Evolutionary conservation across 192 early-diverging fungal species (phyloP), one percentile per base, ranked within the genome.

Genomic region (Entomortierella chlamydospora): DNA sequence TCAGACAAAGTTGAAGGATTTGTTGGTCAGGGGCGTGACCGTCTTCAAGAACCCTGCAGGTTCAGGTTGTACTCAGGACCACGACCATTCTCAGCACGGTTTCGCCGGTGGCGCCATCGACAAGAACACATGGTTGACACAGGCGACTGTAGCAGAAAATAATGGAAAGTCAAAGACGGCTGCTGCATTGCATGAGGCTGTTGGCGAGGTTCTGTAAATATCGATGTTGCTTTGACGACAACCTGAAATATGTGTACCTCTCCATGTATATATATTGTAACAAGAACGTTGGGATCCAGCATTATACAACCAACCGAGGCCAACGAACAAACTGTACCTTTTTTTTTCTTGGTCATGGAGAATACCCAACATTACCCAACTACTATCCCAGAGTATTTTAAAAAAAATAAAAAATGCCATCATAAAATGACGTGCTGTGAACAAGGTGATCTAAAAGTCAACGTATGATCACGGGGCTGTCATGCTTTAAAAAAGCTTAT

Each of bases 31-130:
- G 17, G 76, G 76, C 23, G 50, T 79, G 34, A 66, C 63, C 22
- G 68, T 70, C 11, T 79, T 79, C 76, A 79, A 70, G 76, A 79
- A 79, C 68, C 76, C 76, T 50, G 68, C 67, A n/a, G 76, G 62
- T 39, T 22, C 61, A 2, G 26, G 33, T 17, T 70, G 76, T 51
- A 79, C 68, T 28, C 51, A 61, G 28, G 56, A 67, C 58, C 72
- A 74, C 22, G 72, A 74, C 39, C 72, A 74, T 41, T 74, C 72
- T 0, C 63, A 65, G 26, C 72, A 74, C 52, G 68, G 67, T 28
- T 28, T 79, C 42, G 45, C 47, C 10, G 53, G 64, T 34, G 55
- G 41, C 17, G 33, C 76, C 23, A 23, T 79, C 20, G 57, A 57
- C 31, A 70, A 70, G 63, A 39, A 62, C 15, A 47, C 43, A 18